Percentiles rank a stretch among this genome's conserved stretches.
Evolutionary conservation across 805 yeast species (phyloP).

Genomic region (Saccharomycopsis selenospora): DNA sequence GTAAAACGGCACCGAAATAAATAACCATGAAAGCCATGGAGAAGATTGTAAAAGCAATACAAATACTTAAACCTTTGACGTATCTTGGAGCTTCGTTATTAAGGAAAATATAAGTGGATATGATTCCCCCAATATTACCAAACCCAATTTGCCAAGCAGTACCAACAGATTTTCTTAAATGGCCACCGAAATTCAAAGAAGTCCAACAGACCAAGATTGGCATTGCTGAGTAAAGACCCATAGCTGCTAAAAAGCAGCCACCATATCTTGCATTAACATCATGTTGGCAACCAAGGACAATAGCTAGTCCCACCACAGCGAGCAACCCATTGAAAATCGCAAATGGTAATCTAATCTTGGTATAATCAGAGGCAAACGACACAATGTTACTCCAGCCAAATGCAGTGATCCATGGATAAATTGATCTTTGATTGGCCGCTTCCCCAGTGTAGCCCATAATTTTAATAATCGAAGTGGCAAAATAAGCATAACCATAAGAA

Average conservation of each 20-base stretch:
- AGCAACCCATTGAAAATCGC: constrained; percentile 30
- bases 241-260: constrained; percentile 53
- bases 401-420: constrained; percentile 79
- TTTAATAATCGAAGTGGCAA: constrained; percentile 59
- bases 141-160: constrained; percentile 61
- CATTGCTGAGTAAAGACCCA: constrained; percentile 61
- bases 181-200: constrained; percentile 48
- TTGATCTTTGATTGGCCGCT: constrained; percentile 71
- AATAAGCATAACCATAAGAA: constrained; percentile 70
- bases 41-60: constrained; percentile 42
- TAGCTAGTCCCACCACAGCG: constrained; percentile 47
- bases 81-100: constrained; percentile 52
- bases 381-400: constrained; percentile 56
- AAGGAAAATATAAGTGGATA: constrained; percentile 51
- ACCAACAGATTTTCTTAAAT: constrained; percentile 50
- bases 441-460: constrained; percentile 60
- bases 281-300: constrained; percentile 41
- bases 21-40: constrained; percentile 31
- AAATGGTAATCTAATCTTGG: constrained; percentile 40
- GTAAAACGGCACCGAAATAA: constrained; percentile 28
- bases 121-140: constrained; percentile 69
- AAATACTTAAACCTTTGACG: constrained; percentile 45
- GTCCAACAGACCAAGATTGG: constrained; percentile 64
- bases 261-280: constrained; percentile 44
- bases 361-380: constrained; percentile 56